Base-by-base conservation (phyloP, 2,329 filamentous ascomycete genomes). In the Hypoxylon sp. region DNA sequence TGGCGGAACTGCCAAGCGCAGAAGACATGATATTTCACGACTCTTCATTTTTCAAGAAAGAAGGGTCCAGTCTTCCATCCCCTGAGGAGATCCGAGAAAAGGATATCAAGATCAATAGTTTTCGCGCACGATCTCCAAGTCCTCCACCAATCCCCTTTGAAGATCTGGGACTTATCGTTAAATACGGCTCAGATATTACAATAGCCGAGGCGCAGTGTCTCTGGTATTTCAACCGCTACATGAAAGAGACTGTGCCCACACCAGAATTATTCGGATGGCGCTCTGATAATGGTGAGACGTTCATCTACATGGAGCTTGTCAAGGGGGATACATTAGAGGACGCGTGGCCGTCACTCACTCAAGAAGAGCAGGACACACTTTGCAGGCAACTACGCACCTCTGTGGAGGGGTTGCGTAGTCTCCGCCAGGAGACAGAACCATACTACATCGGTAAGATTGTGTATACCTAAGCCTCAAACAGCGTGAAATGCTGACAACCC, bases 161-260 rank as follows among this genome's bases (percentile, higher is more conserved):
- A 52, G 61, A 67, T 14, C 25, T 67, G n/a, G 64, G 64, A 11
- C 57, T 70, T 6, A 34, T 67, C 17, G 64, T 70, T 49, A 70
- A 70, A 46, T 70, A 67, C 49, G 67, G 67, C 30, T 67, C 67
- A 2, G 48, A 43, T 13, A 59, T 70, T 38, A 67, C 67, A 2
- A 62, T 65, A 59, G 67, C 67, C 6, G 67, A 70, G 32, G 67
- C 64, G 6, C 64, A 70, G n/a, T 67, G 67, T 34, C 64, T 70
- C 2, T 55, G 56, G 57, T 67, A 59, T 41, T 67, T 70, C 32
- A 64, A 61, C 45, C 43, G 48, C 36, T 32, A 68, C 45, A 67
- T 70, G 60, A 65, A 67, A 19, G 49, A 64, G 23, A 10, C 6
- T 43, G 67, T 70, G 7, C 67, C 67, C 13, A 65, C 61, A 1